phyloP scores from a whole-genome alignment of 345 rosid species.

The Hibiscus tridactylites region DNA sequence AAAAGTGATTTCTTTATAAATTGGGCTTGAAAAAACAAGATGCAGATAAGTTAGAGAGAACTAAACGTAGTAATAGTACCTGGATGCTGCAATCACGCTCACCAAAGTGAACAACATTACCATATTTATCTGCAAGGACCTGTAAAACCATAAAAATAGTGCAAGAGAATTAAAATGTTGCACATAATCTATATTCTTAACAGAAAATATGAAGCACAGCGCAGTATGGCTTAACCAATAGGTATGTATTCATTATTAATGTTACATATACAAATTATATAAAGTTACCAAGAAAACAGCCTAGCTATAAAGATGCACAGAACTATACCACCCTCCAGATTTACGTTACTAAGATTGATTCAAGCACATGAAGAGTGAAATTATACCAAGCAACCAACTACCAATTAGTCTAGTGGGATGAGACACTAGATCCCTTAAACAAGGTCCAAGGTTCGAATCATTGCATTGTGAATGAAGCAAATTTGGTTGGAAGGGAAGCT shows the following conservation, averaged over 20 bases:
- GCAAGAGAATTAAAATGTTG: constrained; percentile 5
- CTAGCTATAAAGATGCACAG: neutral
- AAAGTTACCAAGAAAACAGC: neutral
- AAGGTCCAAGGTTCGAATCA: no score
- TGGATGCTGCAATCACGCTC: constrained; percentile 99
- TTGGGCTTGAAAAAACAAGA: neutral
- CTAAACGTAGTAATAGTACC: constrained; percentile 31
- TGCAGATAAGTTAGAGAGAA: neutral
- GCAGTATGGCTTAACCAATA: neutral
- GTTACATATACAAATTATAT: neutral
- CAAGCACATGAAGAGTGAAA: neutral
- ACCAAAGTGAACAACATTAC: constrained; percentile 97
- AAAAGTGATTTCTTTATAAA: neutral
- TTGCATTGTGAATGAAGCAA: no score
- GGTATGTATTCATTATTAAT: neutral
- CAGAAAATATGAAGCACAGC: neutral
- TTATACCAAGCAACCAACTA: neutral
- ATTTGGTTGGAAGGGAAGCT: no score
- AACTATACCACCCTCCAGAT: neutral
- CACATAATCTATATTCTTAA: neutral
- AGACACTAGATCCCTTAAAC: no score
- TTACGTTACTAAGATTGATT: neutral
- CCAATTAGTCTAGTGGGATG: no score
- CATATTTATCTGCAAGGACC: constrained; percentile 96
- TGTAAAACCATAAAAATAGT: constrained; percentile 22